These are phyloP conservation scores for Waitea zeae DNA, from an alignment of 1,284 basidiomycete species.

Conservation along the genomic window DNA sequence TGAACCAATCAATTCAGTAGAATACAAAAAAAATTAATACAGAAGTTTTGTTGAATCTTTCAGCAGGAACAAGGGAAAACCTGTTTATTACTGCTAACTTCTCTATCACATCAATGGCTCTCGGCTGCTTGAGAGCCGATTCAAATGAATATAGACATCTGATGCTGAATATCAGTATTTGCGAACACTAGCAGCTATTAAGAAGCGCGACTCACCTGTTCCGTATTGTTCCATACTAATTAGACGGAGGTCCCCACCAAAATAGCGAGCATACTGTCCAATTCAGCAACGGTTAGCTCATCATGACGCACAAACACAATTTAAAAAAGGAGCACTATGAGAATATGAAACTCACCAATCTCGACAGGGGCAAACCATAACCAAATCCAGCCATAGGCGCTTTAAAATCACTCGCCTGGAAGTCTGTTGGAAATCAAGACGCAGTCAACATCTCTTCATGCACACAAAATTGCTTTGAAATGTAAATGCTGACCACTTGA, in stretches of 20 bases:
- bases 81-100: too few relatives aligned
- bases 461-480: neutral
- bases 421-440: constrained; percentile 27
- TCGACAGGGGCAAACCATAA: constrained; percentile 82
- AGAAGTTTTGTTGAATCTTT: too few relatives aligned
- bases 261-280: constrained; percentile 82
- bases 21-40: too few relatives aligned
- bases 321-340: too few relatives aligned
- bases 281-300: constrained; percentile 4
- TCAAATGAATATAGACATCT: constrained; percentile 83
- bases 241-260: constrained; percentile 89
- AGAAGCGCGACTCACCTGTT: constrained; percentile 21
- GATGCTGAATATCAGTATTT: neutral
- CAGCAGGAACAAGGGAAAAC: too few relatives aligned
- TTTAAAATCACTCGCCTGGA: constrained; percentile 87
- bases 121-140: constrained; percentile 66
- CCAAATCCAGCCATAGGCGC: constrained; percentile 98
- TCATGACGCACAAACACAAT: too few relatives aligned
- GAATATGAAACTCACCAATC: constrained; percentile 43
- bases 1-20: too few relatives aligned
- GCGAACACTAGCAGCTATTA: neutral
- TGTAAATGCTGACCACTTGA: constrained; percentile 32
- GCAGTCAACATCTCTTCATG: too few relatives aligned
- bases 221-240: constrained; percentile 98
- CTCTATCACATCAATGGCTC: constrained; percentile 49